A percentile compares a stretch with the other conserved stretches of the same genome.
phyloP scores from a whole-genome alignment of 106 monocot genomes.

The Dendrobium chrysotoxum region DNA sequence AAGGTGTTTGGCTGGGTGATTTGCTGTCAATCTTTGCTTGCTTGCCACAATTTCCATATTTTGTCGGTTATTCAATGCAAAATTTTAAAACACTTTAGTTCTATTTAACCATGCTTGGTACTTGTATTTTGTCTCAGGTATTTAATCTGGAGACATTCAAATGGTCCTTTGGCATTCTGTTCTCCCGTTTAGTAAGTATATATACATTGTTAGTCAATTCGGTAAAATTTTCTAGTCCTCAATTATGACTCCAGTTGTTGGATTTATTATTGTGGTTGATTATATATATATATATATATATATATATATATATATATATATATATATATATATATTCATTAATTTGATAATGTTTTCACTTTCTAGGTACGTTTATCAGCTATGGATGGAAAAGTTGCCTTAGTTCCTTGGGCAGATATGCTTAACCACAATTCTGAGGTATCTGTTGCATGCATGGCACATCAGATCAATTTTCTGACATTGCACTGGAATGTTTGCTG shows the following conservation, averaged over 20 bases:
- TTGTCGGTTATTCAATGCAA: not conserved
- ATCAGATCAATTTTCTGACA: not conserved
- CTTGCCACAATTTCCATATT: not conserved
- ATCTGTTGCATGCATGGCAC: constrained; percentile 3
- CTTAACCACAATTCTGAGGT: constrained; percentile 95
- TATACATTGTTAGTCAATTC: not conserved
- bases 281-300: not conserved
- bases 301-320: not conserved
- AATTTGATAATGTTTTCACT: not conserved
- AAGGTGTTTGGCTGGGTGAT: not conserved
- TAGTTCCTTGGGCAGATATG: constrained; percentile 99
- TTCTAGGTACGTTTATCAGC: constrained; percentile 84
- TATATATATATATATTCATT: not conserved
- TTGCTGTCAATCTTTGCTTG: not conserved
- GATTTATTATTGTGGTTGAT: not conserved
- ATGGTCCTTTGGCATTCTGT: constrained; percentile 98
- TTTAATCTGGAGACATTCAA: constrained; percentile 83
- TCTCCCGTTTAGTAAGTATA: constrained; percentile 82
- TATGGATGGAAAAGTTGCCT: constrained; percentile 88
- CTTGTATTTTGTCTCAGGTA: constrained; percentile 28
- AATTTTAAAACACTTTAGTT: not conserved
- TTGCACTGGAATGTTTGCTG: not conserved
- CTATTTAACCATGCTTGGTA: not conserved
- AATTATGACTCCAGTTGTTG: not conserved
- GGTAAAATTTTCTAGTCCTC: not conserved